Evolutionary conservation across 2,329 filamentous ascomycete genomes (phyloP), one percentile per base, ranked within the genome.

Genomic region (Ceratocystis variospora): DNA sequence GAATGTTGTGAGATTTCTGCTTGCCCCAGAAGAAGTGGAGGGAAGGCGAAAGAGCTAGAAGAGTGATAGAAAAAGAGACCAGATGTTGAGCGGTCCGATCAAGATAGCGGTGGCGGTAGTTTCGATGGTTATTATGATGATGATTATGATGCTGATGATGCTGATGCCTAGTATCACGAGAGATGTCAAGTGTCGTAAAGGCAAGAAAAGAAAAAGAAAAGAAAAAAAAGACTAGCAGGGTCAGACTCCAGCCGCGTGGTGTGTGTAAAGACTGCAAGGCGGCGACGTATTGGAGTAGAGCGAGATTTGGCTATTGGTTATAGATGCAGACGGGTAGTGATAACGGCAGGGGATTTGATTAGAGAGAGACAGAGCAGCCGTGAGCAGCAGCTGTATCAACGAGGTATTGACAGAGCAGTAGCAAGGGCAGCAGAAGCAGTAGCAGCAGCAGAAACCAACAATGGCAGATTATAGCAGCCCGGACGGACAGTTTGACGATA

Each of bases 191-290:
- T 17, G 59, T 61, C n/a, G 59, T 41, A 17, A 41, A 61, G 19
- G 59, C 41, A 37, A n/a, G 41, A 19, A 37, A 33, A 19, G 22
- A 33, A 8, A 33, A 12, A 15, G 31, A 41, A 31, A 62, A 41
- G n/a, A 62, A 22, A 19, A 62, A 41, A 37, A 33, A 25, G 48
- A 19, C 48, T 3, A 53, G 22, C n/a, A 55, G 50, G 50, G 22
- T 55, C 10, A 25, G 50, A 19, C 22, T 55, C 50, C 7, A 55
- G 50, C 50, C 50, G 50, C 19, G 19, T 25, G 25, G 50, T 28
- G n/a, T 48, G 46, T 48, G 46, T 55, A 62, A 62, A 45, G 59
- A 44, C 31, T 44, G n/a, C 25, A 55, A 55, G 50, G 19, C 50
- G 50, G 50, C 50, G 22, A 12, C 37, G 37, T 41, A 41, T 55